Evolutionary conservation across 495 filamentous ascomycete genomes (phyloP), one percentile per base, ranked within the genome.

Genomic region (Xylaria venustula): DNA sequence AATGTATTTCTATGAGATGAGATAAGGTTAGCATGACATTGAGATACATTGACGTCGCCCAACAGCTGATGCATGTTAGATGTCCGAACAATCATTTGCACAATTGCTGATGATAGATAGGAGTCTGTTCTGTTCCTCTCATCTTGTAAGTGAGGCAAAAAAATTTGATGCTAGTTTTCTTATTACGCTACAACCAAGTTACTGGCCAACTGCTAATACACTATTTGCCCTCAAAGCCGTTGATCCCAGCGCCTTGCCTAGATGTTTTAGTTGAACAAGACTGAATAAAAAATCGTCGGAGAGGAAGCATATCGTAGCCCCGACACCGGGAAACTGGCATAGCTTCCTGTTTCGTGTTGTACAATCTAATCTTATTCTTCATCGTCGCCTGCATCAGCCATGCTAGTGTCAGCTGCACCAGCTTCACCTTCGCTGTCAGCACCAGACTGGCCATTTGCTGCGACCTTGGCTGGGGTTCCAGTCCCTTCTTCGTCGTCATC

Each of bases 351-450:
- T 41, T 7, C 12, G 47, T 66, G 61, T 15, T 62, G 26, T 66
- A 71, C 62, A 67, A 54, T 36, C 58, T 63, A 73, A 46, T 76
- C 67, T 14, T 78, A 73, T 40, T 77, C 75, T 32, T 77, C 69
- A 17, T 70, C 67, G 17, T 65, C 66, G 0, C 49, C 68, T 19
- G 66, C 71, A 56, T 77, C 77, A 20, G 60, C 70, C 72, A 77
- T 77, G 51, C 66, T 73, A 8, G 71, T 72, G 55, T 67, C 66
- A 30, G 68, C 71, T 41, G 61, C 60, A 42, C 48, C 60, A 22
- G 47, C 64, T 25, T 69, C 61, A 37, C 68, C 71, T 14, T 70
- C 72, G 1, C 72, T 70, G n/a, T 65, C 69, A 1, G 34, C 68
- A 19, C 54, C 61, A 2, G 49, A 20, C 12, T 37, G 17, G 9